Base-by-base conservation (phyloP, 495 filamentous ascomycete species). In the Talaromyces liani region DNA sequence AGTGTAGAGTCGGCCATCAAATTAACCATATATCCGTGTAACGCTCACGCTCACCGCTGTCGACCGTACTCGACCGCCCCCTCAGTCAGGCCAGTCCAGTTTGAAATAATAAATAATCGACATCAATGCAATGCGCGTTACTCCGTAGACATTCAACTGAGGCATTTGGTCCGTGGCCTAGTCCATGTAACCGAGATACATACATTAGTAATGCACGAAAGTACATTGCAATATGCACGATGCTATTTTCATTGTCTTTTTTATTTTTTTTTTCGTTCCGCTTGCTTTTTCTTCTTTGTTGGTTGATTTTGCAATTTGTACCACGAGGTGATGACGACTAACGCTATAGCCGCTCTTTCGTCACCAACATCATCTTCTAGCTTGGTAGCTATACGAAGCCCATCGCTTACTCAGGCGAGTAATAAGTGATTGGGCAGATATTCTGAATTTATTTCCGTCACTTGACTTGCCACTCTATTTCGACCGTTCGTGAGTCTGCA, bases 91-190 rank as follows among this genome's bases (percentile, higher is more conserved):
- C 20, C 56, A 58, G 56, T 58, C 56, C 56, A 58, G 56, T 12
- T 58, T 58, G 56, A 58, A 58, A 58, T 58, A 34, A 14, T 58
- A 58, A 58, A 58, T 58, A 34, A 14, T 58, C 7, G 56, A 36
- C 56, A 33, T 31, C 24, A 25, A 54, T 25, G 27, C 27, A 56
- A 25, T 55, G 51, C 18, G 22, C 22, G 22, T 24, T 24, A 24
- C 22, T 24, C 22, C 22, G 22, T 24, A 24, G 22, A 20, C 49
- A 54, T 12, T 27, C 24, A 54, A 24, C 22, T 56, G 53, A 25
- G 53, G 53, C 45, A 18, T 49, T 20, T 49, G 18, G 45, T 49
- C 45, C 18, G 45, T 49, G 45, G 45, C 45, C 45, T 49, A 49
- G 45, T 20, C 4, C 18, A 16, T 14, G 36, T 41, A 41, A 16